Evolutionary conservation across 176 grass and related monocot species (phyloP), one percentile per base, ranked within the genome.

Genomic region (Echinochloa phyllopogon): DNA sequence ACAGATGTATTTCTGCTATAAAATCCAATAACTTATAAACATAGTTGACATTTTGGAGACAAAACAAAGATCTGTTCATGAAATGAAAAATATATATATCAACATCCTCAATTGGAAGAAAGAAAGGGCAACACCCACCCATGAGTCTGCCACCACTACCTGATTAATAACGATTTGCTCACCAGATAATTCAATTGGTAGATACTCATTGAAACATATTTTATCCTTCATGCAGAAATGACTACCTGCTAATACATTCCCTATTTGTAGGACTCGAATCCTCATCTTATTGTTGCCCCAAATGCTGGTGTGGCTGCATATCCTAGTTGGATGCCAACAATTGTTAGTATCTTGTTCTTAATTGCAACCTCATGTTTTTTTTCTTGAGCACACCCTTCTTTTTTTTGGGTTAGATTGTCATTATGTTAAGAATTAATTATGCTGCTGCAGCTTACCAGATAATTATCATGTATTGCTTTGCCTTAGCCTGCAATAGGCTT

Each of bases 241-340:
- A 68, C 74, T 86, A 27, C 55, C 10, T 80, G 72, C 82, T 88
- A 85, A 93, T 59, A 78, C 21, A 69, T 75, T 51, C 18, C 33
- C 44, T 58, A 15, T 80, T 85, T 16, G 8, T 72, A 98, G 96
- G 91, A 94, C 67, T 94, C 96, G 44, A 84, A 76, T 66, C 96
- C 93, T 39, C 74, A 94, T 75, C 75, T 98, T 80, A 89, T 98
- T 79, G 21, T 98, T 85, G 96, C 91, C 67, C 89, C 91, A 82
- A 98, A 98, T 98, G 96, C 96, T 38, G 93, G 96, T 89, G 80
- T 98, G 40, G 93, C 96, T 48, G 96, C 96, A 58, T 95, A 94
- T 86, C 87, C 89, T 89, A 94, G 80, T 70, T 98, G 96, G 96
- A 80, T 86, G 80, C 89, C 96, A 51, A 94, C 96, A 75, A 87